Evolutionary conservation across 139 green algal genomes (phyloP).

Genomic region (Diplosphaera chodatii): DNA sequence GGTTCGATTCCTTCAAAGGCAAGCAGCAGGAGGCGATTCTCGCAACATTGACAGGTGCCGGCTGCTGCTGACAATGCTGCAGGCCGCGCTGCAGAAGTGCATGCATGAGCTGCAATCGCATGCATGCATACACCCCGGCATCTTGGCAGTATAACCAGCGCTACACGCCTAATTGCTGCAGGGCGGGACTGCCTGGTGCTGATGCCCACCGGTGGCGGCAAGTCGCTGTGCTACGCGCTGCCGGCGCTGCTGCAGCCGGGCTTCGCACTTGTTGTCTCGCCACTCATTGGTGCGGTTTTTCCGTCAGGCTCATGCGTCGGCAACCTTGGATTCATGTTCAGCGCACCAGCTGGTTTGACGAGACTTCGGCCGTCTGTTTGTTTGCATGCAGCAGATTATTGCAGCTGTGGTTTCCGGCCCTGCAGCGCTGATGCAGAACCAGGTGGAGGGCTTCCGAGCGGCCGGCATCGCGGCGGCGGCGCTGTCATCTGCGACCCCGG

Average conservation of each 20-base stretch:
- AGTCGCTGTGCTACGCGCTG: constrained; percentile 28
- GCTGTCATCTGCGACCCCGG: constrained; percentile 28
- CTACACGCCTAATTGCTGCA: neutral
- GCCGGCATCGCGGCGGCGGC: constrained; percentile 28
- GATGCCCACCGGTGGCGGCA: constrained; percentile 34
- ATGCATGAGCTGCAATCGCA: neutral
- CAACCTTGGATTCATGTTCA: no score
- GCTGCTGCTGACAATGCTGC: constrained; percentile 25
- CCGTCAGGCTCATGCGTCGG: no score
- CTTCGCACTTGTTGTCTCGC: constrained; percentile 20
- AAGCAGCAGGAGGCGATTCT: constrained; percentile 14
- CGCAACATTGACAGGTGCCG: constrained; percentile 13
- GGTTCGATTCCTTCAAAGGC: constrained; percentile 5
- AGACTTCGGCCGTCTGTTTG: no score
- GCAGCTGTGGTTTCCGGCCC: neutral
- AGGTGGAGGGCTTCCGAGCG: constrained; percentile 19
- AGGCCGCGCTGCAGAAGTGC: constrained; percentile 19
- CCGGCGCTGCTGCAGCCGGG: constrained; percentile 8
- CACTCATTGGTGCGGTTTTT: constrained; percentile 25
- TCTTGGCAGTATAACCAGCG: neutral
- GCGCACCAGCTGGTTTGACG: no score
- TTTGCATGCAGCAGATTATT: no score
- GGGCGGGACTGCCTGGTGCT: constrained; percentile 34
- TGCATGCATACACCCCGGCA: neutral
- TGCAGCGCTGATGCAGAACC: constrained; percentile 51